Conservation (phyloP, 768 basidiomycete species). For the Lentinula boryana region DNA sequence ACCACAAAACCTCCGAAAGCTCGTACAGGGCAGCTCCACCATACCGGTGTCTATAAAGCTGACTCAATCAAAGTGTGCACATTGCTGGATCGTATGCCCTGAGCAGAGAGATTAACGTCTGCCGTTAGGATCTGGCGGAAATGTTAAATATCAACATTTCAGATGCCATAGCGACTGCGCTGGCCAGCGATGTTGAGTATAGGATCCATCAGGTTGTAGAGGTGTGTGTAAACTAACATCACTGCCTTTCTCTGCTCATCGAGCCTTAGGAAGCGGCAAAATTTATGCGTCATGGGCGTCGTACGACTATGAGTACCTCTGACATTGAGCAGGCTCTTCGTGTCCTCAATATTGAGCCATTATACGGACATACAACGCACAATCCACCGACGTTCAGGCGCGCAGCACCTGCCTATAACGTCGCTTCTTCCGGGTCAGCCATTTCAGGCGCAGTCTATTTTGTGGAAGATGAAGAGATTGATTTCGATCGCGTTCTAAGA, state of each 20-base stretch:
- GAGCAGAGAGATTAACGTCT: slow-evolving; percentile 2
- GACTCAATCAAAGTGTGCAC: slow-evolving; percentile 54
- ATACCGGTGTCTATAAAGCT: slow-evolving; percentile 58
- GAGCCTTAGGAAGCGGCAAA: slow-evolving; percentile 73
- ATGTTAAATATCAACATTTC: slow-evolving; percentile 73
- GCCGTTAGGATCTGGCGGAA: slow-evolving; percentile 81
- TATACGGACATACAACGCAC: slow-evolving; percentile 77
- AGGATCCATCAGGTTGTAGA: slow-evolving; percentile 92
- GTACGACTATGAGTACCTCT: slow-evolving; percentile 82
- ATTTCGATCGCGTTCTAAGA: slow-evolving; percentile 85
- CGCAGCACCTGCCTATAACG: slow-evolving; percentile 43
- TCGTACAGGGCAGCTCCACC: slow-evolving; percentile 38
- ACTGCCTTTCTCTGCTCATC: slow-evolving; percentile 1
- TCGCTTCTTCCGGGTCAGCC: not conserved
- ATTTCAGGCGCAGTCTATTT: slow-evolving; percentile 78
- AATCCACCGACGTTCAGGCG: slow-evolving; percentile 59
- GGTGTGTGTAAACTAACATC: slow-evolving; percentile 34
- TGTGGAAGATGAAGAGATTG: slow-evolving; percentile 95
- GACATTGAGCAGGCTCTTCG: slow-evolving; percentile 94
- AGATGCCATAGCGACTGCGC: slow-evolving; percentile 71
- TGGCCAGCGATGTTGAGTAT: slow-evolving; percentile 97
- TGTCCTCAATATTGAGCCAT: slow-evolving; percentile 92
- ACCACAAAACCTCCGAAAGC: slow-evolving; percentile 39
- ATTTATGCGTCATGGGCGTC: slow-evolving; percentile 91
- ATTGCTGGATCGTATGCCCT: not conserved